phyloP scores from a whole-genome alignment of 257 asterid genomes.

The Solanum ahanhuiri region DNA sequence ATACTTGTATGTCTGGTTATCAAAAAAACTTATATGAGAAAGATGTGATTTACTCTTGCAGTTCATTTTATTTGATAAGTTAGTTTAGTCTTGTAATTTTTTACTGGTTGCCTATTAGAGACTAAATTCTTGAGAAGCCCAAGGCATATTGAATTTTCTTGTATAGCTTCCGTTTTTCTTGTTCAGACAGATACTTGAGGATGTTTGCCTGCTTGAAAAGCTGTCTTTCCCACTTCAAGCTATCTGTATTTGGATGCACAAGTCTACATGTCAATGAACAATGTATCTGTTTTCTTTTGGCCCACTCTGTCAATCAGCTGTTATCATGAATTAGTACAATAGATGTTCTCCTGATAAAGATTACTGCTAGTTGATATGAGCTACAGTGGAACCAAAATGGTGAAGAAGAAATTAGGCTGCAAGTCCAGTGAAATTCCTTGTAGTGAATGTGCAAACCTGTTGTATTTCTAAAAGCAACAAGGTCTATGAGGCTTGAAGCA shows the following conservation, averaged over 20 bases:
- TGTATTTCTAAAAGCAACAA: not conserved
- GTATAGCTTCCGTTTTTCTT: not conserved
- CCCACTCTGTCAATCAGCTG: not conserved
- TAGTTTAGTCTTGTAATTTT: not conserved
- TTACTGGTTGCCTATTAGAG: not conserved
- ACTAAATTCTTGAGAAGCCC: not conserved
- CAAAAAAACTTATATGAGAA: not conserved
- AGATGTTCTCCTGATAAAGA: not conserved
- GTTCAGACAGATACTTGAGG: not conserved
- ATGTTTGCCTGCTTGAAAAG: not conserved
- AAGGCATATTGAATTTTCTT: not conserved
- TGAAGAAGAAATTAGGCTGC: not conserved
- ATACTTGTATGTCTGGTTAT: not conserved
- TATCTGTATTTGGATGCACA: not conserved
- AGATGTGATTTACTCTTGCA: not conserved
- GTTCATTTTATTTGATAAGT: not conserved
- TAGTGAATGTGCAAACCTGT: not conserved
- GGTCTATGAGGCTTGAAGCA: not conserved
- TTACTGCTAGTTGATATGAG: not conserved
- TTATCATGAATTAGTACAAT: not conserved
- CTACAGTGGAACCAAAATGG: not conserved
- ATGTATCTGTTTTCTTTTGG: not conserved
- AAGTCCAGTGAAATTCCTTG: not conserved
- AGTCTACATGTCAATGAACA: not conserved
- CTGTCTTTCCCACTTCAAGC: not conserved